Conservation (phyloP, 23 red algal species). For the Agarophyton chilense region DNA sequence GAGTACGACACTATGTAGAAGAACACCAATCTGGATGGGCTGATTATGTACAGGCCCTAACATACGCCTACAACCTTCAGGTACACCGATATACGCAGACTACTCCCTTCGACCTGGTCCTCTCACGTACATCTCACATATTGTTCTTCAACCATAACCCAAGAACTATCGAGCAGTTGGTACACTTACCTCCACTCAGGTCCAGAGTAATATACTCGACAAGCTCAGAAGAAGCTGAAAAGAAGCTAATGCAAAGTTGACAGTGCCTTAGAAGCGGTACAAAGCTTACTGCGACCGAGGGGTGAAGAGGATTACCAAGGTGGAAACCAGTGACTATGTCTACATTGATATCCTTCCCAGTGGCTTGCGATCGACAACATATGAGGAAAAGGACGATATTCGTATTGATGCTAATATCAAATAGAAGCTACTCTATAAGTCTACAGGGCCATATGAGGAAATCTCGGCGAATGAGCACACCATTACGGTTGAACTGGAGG, state of each 20-base stretch:
- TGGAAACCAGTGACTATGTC: too few species aligned
- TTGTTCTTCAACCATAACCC: neutral
- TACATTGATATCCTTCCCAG: neutral
- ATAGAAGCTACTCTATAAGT: too few species aligned
- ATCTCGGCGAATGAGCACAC: neutral
- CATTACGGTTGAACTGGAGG: neutral
- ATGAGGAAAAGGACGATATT: constrained; percentile 4
- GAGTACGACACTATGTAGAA: constrained; percentile 5
- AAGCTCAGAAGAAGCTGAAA: too few species aligned
- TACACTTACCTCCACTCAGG: too few species aligned
- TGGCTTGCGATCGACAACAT: neutral
- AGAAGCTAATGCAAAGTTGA: neutral
- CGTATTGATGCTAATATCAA: too few species aligned
- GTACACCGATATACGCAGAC: too few species aligned
- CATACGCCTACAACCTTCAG: too few species aligned
- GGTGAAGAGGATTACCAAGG: neutral
- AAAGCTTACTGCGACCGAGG: neutral
- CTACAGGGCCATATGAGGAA: too few species aligned
- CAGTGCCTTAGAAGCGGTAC: neutral
- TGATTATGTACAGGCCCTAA: too few species aligned
- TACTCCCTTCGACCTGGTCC: constrained; percentile 39
- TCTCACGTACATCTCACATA: constrained; percentile 1
- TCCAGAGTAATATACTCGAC: too few species aligned
- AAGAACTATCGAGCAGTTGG: neutral
- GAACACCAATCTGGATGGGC: too few species aligned